phyloP scores from a whole-genome alignment of 805 yeast species.

The Ogataea trehalophila region DNA sequence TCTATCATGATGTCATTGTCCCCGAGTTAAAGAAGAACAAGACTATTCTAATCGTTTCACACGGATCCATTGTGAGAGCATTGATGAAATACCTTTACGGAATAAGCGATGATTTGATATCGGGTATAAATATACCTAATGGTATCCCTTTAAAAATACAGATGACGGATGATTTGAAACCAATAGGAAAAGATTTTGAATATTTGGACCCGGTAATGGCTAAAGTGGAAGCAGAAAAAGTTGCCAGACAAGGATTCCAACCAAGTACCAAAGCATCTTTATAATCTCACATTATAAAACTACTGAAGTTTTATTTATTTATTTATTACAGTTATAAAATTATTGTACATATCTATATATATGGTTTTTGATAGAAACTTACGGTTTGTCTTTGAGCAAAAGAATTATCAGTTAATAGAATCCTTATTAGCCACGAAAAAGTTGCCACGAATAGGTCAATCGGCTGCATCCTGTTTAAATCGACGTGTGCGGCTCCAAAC shows the following conservation, averaged over 20 bases:
- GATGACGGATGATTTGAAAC: slow-evolving; percentile 39
- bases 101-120: slow-evolving; percentile 63
- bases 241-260: slow-evolving; percentile 67
- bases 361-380: no score
- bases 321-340: not conserved
- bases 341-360: no score
- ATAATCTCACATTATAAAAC: no score
- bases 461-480: no score
- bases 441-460: no score
- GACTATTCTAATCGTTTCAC: slow-evolving; percentile 67
- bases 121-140: slow-evolving; percentile 74
- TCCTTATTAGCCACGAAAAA: no score
- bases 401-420: no score
- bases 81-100: slow-evolving; percentile 62
- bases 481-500: no score
- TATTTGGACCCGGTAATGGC: slow-evolving; percentile 82
- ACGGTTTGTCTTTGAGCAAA: no score
- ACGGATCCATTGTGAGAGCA: slow-evolving; percentile 79
- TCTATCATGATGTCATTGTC: slow-evolving; percentile 48
- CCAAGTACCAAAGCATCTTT: not conserved
- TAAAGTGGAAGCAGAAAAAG: slow-evolving; percentile 71
- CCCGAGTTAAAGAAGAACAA: slow-evolving; percentile 44
- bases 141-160: slow-evolving; percentile 75
- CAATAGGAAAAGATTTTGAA: slow-evolving; percentile 38
- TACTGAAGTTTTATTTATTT: not conserved